Evolutionary conservation across 176 grass and related monocot species (phyloP).

Genomic region (Triticum urartu): DNA sequence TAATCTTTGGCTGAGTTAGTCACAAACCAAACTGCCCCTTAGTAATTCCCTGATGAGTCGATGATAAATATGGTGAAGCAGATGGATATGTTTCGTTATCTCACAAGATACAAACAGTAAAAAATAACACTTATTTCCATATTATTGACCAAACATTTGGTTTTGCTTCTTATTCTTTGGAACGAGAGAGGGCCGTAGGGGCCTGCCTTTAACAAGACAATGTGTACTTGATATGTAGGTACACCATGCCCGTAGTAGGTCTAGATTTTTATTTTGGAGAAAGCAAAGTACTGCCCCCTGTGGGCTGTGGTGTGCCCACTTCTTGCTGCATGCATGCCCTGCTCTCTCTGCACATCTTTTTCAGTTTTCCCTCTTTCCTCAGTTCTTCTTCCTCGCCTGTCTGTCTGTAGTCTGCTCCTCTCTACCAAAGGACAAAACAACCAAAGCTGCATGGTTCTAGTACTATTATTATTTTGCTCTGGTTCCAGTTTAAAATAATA

Average conservation of each 20-base stretch:
- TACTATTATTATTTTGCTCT: neutral
- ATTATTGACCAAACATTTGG: neutral
- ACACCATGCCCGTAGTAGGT: constrained; percentile 30
- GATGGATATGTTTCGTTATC: neutral
- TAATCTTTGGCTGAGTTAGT: too few species aligned
- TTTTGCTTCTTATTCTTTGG: neutral
- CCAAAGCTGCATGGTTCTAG: constrained; percentile 11
- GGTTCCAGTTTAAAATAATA: neutral
- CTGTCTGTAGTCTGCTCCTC: constrained; percentile 38
- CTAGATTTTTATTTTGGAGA: constrained; percentile 23
- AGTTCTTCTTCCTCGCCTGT: neutral
- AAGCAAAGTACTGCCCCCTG: constrained; percentile 1
- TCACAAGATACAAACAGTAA: neutral
- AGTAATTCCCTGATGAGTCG: neutral
- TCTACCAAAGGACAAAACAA: constrained; percentile 13
- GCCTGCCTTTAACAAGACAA: neutral
- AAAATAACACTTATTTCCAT: too few species aligned
- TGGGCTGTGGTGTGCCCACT: constrained; percentile 22
- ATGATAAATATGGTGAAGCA: neutral
- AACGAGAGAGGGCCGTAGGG: neutral
- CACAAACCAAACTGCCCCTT: too few species aligned
- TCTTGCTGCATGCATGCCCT: constrained; percentile 39
- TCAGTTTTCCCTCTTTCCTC: neutral
- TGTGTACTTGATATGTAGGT: neutral
- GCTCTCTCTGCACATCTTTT: neutral